Conservation (phyloP, 176 grass and related monocot genomes). For the Lolium multiflorum region DNA sequence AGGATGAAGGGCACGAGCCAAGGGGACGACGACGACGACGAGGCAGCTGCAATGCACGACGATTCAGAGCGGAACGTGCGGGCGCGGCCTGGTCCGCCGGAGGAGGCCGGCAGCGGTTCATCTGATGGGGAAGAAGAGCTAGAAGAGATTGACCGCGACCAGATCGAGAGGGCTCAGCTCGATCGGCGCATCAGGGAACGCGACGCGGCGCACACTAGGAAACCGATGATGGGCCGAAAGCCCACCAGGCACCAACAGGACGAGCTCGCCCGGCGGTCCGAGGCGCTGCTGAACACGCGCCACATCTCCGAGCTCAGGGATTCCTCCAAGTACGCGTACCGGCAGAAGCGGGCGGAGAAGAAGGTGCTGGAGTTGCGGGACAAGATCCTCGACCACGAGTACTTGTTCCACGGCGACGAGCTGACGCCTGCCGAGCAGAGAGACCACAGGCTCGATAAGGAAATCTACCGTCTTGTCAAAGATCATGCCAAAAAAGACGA, state of each 20-base stretch:
- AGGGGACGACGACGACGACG: background rate
- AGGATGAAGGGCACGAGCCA: constrained; percentile 15
- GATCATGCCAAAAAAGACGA: background rate
- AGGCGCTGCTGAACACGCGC: constrained; percentile 10
- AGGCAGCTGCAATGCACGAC: background rate
- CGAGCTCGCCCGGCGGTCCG: constrained; percentile 29
- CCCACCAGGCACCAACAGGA: constrained; percentile 22
- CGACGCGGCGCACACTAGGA: constrained; percentile 43
- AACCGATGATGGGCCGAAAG: constrained; percentile 23
- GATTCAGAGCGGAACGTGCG: background rate
- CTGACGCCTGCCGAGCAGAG: constrained; percentile 37
- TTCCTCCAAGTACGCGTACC: constrained; percentile 23
- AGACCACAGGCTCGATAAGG: constrained; percentile 13
- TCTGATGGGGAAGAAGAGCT: constrained; percentile 26
- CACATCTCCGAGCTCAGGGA: constrained; percentile 36
- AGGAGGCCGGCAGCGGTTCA: constrained; percentile 9
- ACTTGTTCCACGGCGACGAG: constrained; percentile 34
- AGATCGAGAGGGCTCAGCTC: constrained; percentile 36
- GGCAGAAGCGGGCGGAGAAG: constrained; percentile 20
- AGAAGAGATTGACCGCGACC: constrained; percentile 42
- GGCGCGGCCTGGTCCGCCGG: background rate
- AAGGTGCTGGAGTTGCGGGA: background rate
- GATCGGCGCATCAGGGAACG: constrained; percentile 42
- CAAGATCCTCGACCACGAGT: constrained; percentile 33
- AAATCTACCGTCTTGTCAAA: constrained; percentile 7